Percentiles rank a stretch among this genome's conserved stretches.
phyloP scores from a whole-genome alignment of 345 rosid species.

The Triadica sebifera region DNA sequence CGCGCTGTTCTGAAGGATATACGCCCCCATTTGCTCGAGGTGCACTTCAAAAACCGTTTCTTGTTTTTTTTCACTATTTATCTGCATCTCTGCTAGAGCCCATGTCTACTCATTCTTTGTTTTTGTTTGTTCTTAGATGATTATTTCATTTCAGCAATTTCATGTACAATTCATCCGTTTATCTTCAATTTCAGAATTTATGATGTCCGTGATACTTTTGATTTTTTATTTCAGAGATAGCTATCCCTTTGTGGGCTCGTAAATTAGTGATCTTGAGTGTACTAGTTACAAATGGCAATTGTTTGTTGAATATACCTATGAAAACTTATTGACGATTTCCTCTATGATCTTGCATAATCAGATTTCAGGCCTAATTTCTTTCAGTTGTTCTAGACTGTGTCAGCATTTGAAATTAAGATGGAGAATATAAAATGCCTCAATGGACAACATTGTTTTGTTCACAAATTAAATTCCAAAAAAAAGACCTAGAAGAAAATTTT shows the following conservation, averaged over 20 bases:
- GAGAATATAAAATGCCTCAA: neutral
- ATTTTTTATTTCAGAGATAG: neutral
- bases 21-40: constrained; percentile 43
- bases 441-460: too few species aligned
- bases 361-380: neutral
- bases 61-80: neutral
- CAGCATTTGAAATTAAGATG: neutral
- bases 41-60: constrained; percentile 6
- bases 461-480: too few species aligned
- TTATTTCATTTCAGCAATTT: neutral
- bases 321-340: neutral
- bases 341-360: neutral
- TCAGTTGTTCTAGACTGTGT: neutral
- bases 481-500: too few species aligned
- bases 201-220: neutral
- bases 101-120: too few species aligned
- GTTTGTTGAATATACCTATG: neutral
- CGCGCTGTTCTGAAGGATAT: constrained; percentile 37
- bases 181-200: neutral
- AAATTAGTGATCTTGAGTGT: constrained; percentile 4
- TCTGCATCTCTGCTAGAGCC: neutral
- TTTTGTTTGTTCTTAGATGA: too few species aligned
- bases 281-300: neutral
- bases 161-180: neutral
- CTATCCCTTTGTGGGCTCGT: neutral